Percentiles rank a stretch among this genome's conserved stretches.
These are phyloP conservation scores for Pittosporum tobira DNA, from an alignment of 129 eudicot genomes.

Conservation along the genomic window DNA sequence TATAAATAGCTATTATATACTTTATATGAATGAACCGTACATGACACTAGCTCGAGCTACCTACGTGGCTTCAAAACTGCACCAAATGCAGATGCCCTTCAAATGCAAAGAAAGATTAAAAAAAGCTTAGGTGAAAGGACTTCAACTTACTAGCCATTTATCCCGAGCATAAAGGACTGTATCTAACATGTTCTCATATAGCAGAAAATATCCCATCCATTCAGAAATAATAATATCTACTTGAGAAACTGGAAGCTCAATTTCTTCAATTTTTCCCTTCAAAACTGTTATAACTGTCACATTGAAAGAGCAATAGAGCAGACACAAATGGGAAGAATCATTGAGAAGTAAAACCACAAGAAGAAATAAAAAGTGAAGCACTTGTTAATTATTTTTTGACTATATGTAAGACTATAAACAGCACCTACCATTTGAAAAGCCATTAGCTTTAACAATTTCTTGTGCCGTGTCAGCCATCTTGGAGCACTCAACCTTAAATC, in stretches of 20 bases:
- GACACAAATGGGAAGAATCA: neutral
- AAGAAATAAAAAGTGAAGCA: constrained; percentile 4
- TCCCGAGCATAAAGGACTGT: constrained; percentile 93
- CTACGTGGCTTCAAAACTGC: neutral
- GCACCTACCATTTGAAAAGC: constrained; percentile 63
- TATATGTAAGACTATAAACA: neutral
- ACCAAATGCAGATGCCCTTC: neutral
- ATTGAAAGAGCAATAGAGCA: neutral
- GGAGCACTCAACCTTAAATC: constrained; percentile 84
- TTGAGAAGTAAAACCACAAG: neutral
- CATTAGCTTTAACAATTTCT: constrained; percentile 77
- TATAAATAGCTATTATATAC: neutral
- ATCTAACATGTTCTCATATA: constrained; percentile 89
- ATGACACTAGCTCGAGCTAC: neutral
- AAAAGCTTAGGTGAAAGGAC: neutral
- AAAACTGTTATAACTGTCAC: constrained; percentile 73
- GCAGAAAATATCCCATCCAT: constrained; percentile 96
- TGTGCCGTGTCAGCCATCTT: constrained; percentile 90
- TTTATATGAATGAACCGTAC: too few relatives aligned
- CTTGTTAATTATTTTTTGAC: neutral
- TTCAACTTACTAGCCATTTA: constrained; percentile 80
- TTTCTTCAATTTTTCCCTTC: constrained; percentile 89
- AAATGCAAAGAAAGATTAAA: neutral
- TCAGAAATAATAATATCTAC: constrained; percentile 90
- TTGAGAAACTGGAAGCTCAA: constrained; percentile 80